Base-by-base conservation (phyloP, 176 grass and related monocot genomes). In the Oryza rufipogon region DNA sequence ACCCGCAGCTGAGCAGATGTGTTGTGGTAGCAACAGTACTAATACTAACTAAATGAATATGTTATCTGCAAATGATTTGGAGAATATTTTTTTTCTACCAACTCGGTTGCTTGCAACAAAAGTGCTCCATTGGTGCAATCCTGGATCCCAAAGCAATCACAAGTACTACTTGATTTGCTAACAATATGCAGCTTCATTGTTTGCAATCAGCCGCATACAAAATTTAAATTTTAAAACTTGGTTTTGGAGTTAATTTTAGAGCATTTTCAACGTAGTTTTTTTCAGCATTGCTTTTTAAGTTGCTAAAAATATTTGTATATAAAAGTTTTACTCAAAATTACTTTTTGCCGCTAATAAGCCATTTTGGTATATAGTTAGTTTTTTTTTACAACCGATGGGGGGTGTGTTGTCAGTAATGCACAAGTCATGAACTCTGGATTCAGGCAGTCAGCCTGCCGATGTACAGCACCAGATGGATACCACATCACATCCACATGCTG, bases 81-180 rank as follows among this genome's bases (percentile, higher is more conserved):
- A 80, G 85, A 84, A 75, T 84, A 76, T 84, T 75, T 74, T 74
- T 63, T 83, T 75, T 64, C 11, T 32, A 70, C 19, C 88, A 82
- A 63, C 64, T 81, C 30, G 68, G 47, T 90, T 90, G 41, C 75
- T 90, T 90, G 64, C 75, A 45, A 49, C 51, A 64, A 46, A 83
- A 76, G 76, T 65, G 80, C 63, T 87, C 68, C 22, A 54, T 67
- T 83, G 66, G 38, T 45, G 69, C n/a, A 61, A 51, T 69, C 75
- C 70, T 76, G 52, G 81, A 91, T 84, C 85, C 84, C 58, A 49
- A 84, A 80, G 70, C 76, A 87, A 39, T 4, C 61, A 63, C 64
- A 54, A 48, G 64, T 87, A 63, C 70, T 30, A 34, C 64, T 80
- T 82, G 68, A 68, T 9, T 19, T 75, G 80, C 63, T 87, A 79